Evolutionary conservation across 352 stramenopile species (phyloP).

Genomic region (Pythium rhizo-oryzae): DNA sequence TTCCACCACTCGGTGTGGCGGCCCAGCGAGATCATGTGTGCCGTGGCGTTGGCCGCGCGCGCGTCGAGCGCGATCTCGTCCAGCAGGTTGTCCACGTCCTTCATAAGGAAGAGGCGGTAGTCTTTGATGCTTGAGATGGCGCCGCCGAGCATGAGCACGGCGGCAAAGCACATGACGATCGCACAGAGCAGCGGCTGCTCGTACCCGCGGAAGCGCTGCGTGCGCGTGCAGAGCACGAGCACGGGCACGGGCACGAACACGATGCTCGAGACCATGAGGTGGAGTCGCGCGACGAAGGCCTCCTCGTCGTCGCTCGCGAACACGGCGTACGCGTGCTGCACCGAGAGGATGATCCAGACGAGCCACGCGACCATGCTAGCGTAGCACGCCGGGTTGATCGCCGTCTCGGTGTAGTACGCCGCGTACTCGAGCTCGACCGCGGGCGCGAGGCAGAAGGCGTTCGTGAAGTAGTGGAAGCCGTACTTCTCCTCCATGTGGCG

Average conservation of each 20-base stretch:
- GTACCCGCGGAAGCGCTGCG: slow-evolving; percentile 51
- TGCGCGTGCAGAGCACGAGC: slow-evolving; percentile 54
- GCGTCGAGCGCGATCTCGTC: slow-evolving; percentile 31
- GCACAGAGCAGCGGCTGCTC: slow-evolving; percentile 64
- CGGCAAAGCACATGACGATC: slow-evolving; percentile 73
- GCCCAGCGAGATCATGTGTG: slow-evolving; percentile 34
- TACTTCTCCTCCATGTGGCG: slow-evolving; percentile 76
- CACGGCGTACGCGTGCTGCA: slow-evolving; percentile 42
- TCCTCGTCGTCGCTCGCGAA: slow-evolving; percentile 45
- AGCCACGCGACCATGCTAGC: slow-evolving; percentile 61
- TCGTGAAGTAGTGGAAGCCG: slow-evolving; percentile 84
- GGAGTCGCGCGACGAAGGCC: slow-evolving; percentile 30
- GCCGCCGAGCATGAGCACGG: slow-evolving; percentile 49
- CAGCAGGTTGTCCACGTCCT: slow-evolving; percentile 55
- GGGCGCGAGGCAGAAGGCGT: slow-evolving; percentile 61
- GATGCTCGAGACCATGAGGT: slow-evolving; percentile 51
- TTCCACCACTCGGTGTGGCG: slow-evolving; percentile 52
- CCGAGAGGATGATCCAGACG: slow-evolving; percentile 53
- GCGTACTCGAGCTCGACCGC: slow-evolving; percentile 76
- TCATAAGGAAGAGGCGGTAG: slow-evolving; percentile 52
- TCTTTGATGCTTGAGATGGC: slow-evolving; percentile 43
- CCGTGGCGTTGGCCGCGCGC: slow-evolving; percentile 16
- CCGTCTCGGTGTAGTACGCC: slow-evolving; percentile 79
- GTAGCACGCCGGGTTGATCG: slow-evolving; percentile 61
- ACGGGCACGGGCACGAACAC: slow-evolving; percentile 65